phyloP scores from a whole-genome alignment of 331 rosid genomes.

The Quercus tomentella region DNA sequence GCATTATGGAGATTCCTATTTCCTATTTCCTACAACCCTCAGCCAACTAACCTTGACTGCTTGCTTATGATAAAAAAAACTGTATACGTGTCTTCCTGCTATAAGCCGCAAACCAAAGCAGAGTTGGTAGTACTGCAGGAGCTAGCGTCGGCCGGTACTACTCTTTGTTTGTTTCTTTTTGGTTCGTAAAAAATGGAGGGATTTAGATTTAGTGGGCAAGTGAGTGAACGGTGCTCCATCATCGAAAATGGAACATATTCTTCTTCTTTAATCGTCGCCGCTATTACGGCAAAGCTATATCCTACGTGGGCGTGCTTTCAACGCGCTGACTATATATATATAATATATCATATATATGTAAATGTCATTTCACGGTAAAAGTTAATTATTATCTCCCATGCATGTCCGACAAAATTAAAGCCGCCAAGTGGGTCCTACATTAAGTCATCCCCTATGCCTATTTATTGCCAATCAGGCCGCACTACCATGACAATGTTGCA shows the following conservation, averaged over 20 bases:
- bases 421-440: constrained; percentile 17
- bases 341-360: too few species aligned
- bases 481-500: constrained; percentile 1
- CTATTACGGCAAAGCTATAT: not conserved
- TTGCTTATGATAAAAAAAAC: too few species aligned
- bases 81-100: not conserved
- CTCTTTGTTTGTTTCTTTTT: constrained; percentile 13
- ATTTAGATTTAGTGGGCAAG: constrained; percentile 8
- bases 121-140: not conserved
- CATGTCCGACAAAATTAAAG: constrained; percentile 27
- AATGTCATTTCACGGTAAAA: too few species aligned
- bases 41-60: too few species aligned
- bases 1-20: too few species aligned
- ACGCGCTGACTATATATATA: not conserved
- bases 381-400: not conserved
- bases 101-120: not conserved
- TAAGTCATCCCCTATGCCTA: not conserved
- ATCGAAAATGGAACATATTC: constrained; percentile 51
- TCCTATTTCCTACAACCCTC: too few species aligned
- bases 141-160: not conserved
- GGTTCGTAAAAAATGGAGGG: constrained; percentile 31
- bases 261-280: constrained; percentile 5
- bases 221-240: constrained; percentile 26
- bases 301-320: constrained; percentile 16
- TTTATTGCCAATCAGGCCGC: constrained; percentile 1